phyloP scores from a whole-genome alignment of 345 rosid genomes.

The Garcia nutans region DNA sequence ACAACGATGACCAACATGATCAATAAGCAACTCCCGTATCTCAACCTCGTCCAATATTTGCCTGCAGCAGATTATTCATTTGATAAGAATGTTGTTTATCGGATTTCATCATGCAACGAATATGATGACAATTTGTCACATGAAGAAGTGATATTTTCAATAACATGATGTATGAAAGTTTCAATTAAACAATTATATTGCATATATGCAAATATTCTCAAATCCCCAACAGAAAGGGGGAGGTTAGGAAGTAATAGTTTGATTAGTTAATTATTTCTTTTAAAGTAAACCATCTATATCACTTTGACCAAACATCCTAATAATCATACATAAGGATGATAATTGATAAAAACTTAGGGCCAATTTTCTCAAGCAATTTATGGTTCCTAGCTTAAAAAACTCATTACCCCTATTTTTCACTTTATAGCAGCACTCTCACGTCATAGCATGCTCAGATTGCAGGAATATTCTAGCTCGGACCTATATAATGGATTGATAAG shows the following conservation, averaged over 20 bases:
- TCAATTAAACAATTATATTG: neutral
- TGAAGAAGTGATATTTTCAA: neutral
- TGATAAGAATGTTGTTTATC: neutral
- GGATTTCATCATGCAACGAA: neutral
- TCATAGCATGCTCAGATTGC: neutral
- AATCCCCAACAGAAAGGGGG: neutral
- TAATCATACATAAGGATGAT: neutral
- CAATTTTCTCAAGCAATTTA: neutral
- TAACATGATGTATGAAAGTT: neutral
- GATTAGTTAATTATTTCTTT: neutral
- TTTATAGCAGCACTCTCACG: neutral
- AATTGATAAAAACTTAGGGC: too few species aligned
- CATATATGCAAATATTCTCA: neutral
- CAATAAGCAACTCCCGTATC: slow-evolving; percentile 88
- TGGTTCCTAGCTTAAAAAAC: neutral
- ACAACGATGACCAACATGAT: slow-evolving; percentile 87
- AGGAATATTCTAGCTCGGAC: neutral
- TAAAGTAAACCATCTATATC: neutral
- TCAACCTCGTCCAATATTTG: slow-evolving; percentile 86
- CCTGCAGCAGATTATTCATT: slow-evolving; percentile 38
- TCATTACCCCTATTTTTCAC: neutral
- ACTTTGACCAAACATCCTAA: neutral
- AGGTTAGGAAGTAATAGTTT: neutral
- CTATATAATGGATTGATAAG: neutral
- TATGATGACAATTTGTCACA: neutral